Percentiles rank a stretch among this genome's conserved stretches.
These are phyloP conservation scores for Nothophaeocryptopus gaeumannii DNA, from an alignment of 2,329 filamentous ascomycete species.

Conservation along the genomic window DNA sequence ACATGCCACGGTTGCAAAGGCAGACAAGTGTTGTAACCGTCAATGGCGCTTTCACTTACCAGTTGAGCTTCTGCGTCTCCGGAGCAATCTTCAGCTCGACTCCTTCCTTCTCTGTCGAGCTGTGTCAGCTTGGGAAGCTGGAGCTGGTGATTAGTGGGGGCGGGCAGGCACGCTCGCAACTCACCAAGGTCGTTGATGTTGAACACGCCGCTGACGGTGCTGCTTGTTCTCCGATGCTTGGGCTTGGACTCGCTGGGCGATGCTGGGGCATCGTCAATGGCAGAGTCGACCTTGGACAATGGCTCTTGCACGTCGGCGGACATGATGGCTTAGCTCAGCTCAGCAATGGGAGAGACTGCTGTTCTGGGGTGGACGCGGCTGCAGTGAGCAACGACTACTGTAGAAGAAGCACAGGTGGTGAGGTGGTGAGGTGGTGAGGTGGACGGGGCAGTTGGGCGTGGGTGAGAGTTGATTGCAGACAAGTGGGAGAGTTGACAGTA, in stretches of 20 bases:
- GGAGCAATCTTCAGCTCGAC: slow-evolving; percentile 70
- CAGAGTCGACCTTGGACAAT: slow-evolving; percentile 87
- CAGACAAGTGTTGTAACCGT: not conserved
- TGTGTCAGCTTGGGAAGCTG: slow-evolving; percentile 6
- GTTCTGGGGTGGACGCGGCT: too few species aligned
- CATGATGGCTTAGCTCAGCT: slow-evolving; percentile 38
- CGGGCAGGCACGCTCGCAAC: not conserved
- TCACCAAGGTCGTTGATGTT: slow-evolving; percentile 61
- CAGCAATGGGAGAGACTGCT: too few species aligned
- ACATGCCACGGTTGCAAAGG: not conserved
- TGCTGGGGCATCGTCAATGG: slow-evolving; percentile 69
- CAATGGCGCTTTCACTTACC: slow-evolving; percentile 55
- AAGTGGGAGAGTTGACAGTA: slow-evolving; percentile 1
- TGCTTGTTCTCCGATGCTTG: slow-evolving; percentile 68
- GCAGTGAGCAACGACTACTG: too few species aligned
- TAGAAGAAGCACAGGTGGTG: not conserved
- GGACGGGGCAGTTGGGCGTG: not conserved
- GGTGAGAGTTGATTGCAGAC: slow-evolving; percentile 7
- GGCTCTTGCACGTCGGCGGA: slow-evolving; percentile 51
- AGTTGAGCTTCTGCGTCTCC: slow-evolving; percentile 84
- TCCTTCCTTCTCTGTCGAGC: slow-evolving; percentile 64
- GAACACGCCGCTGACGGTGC: slow-evolving; percentile 67
- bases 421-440: slow-evolving; percentile 3
- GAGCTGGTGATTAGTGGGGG: not conserved
- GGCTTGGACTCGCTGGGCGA: slow-evolving; percentile 66